A percentile compares a stretch with the other conserved stretches of the same genome.
These are phyloP conservation scores for Kwoniella europaea DNA, from an alignment of 768 basidiomycete species.

Conservation along the genomic window DNA sequence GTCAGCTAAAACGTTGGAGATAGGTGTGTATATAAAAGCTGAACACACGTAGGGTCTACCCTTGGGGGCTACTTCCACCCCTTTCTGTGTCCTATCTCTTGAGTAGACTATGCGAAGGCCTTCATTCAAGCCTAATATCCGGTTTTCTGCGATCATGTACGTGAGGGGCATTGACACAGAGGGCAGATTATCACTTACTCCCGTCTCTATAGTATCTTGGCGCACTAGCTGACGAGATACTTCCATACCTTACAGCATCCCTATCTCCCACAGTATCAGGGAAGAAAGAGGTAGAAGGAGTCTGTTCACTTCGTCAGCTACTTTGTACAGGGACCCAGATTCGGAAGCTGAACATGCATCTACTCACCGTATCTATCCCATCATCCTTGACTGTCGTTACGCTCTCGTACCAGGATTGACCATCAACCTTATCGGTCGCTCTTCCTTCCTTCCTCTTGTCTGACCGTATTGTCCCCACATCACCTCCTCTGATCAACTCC, in stretches of 20 bases:
- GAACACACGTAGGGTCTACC: conserved; percentile 34
- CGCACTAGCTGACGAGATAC: conserved; percentile 21
- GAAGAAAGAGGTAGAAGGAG: conserved; percentile 24
- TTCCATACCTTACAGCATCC: conserved; percentile 28
- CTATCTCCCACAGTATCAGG: conserved; percentile 33
- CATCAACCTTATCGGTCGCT: conserved; percentile 14
- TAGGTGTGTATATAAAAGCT: background rate
- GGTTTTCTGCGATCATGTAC: conserved; percentile 5
- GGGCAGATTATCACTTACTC: conserved; percentile 15
- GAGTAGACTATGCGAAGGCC: conserved; percentile 31
- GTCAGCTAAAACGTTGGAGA: background rate
- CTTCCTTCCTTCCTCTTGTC: conserved; percentile 11
- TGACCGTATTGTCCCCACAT: background rate
- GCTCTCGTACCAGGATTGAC: conserved; percentile 32
- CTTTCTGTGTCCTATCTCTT: conserved; percentile 31
- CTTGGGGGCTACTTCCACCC: conserved; percentile 33
- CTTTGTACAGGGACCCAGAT: background rate
- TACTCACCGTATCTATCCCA: conserved; percentile 23
- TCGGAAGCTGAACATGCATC: background rate
- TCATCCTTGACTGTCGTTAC: background rate
- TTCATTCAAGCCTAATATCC: conserved; percentile 31
- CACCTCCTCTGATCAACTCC: conserved; percentile 20
- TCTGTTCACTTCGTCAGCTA: conserved; percentile 10
- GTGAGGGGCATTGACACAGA: background rate
- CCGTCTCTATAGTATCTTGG: conserved; percentile 38